Evolutionary conservation across 1,139 yeast species (phyloP).

Genomic region (Blastobotrys petasosporus): DNA sequence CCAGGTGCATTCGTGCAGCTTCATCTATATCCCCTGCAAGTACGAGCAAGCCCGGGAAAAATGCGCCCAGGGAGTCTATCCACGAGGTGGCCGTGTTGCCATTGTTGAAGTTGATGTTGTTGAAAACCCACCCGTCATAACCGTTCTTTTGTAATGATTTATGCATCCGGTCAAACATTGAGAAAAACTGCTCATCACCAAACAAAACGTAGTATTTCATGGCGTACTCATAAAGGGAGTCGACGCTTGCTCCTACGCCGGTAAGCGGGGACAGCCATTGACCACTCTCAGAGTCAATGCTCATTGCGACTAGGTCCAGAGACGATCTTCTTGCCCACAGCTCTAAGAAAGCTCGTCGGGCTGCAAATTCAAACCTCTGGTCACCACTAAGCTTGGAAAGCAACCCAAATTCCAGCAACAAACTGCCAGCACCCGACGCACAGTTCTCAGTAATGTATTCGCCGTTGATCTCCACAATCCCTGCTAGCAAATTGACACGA

Average conservation of each 20-base stretch:
- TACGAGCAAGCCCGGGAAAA: constrained; percentile 81
- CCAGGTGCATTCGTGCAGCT: constrained; percentile 57
- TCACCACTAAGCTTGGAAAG: constrained; percentile 71
- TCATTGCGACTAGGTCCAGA: constrained; percentile 69
- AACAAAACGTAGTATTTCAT: constrained; percentile 70
- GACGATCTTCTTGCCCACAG: constrained; percentile 64
- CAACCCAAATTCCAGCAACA: constrained; percentile 71
- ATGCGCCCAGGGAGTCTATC: constrained; percentile 85
- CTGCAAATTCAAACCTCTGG: constrained; percentile 55
- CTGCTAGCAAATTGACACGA: constrained; percentile 55
- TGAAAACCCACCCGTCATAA: constrained; percentile 50
- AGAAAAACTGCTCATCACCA: constrained; percentile 54
- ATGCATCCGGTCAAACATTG: constrained; percentile 56
- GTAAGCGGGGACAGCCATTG: constrained; percentile 56
- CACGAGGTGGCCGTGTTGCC: constrained; percentile 55
- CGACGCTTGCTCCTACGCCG: constrained; percentile 91
- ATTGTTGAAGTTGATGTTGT: constrained; percentile 49
- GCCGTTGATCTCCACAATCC: constrained; percentile 36
- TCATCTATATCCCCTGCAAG: constrained; percentile 67
- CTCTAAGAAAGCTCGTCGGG: constrained; percentile 59
- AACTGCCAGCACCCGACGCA: constrained; percentile 80
- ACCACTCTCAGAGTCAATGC: constrained; percentile 56
- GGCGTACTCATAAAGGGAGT: constrained; percentile 87
- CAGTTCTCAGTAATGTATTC: constrained; percentile 55
- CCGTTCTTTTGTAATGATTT: constrained; percentile 50